Evolutionary conservation across 768 basidiomycete genomes (phyloP), one percentile per base, ranked within the genome.

Genomic region (Cubamyces lactineus): DNA sequence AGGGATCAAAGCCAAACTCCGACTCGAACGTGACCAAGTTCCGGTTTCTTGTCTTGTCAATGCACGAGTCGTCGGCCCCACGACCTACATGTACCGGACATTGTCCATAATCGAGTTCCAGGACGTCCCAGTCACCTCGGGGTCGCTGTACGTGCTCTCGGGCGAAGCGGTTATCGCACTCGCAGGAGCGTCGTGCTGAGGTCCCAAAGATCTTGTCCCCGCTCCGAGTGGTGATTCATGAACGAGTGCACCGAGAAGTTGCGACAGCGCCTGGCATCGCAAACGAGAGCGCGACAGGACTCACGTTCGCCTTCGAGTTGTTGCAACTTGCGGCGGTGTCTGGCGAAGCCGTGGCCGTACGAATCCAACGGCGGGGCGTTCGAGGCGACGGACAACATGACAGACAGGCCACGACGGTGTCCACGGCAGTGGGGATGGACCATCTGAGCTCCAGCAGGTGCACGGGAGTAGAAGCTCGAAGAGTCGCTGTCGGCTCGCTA

Each of bases 161-260:
- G 89, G 88, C 0, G 89, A 91, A 0, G 83, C 87, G 0, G 86
- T 82, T 61, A 92, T 90, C 0, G 88, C 76, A 0, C 79, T 70
- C 26, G 91, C 77, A 0, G 87, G 83, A 61, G 82, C 78, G 1
- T 79, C 82, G 49, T 78, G 80, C n/a, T 15, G 75, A 81, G 34
- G 79, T 85, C 40, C 89, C 86, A 64, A 94, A 89, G 91, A 94
- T 94, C 81, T 92, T 94, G 73, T 94, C 92, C 0, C 92, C 91
- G 73, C 3, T 74, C 78, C 11, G 88, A 86, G 63, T 82, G 83
- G 48, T 89, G 85, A 65, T 88, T 92, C 69, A 80, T 73, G 34
- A 84, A 71, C 0, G 91, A 92, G 63, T 92, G 90, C 1, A 81
- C 70, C 0, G 89, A 91, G 38, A 72, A 66, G 26, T 88, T 82